A percentile compares a stretch with the other conserved stretches of the same genome.
Evolutionary conservation across 2,329 filamentous ascomycete genomes (phyloP).

Genomic region (Alternaria gaisen): DNA sequence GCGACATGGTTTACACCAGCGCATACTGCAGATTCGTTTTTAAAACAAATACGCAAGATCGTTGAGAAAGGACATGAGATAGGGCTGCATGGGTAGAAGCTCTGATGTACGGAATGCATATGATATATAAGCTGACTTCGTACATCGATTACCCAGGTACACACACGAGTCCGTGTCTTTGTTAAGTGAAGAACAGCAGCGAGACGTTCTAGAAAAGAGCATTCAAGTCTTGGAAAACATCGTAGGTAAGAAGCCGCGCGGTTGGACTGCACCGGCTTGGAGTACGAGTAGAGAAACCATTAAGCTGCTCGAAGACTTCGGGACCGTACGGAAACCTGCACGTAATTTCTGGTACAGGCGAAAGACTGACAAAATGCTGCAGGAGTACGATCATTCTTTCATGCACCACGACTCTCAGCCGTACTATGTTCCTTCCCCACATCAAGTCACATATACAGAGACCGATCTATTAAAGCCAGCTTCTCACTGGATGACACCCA

Average conservation of each 20-base stretch:
- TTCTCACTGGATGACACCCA: constrained; percentile 52
- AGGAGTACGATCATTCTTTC: constrained; percentile 62
- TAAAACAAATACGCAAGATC: constrained; percentile 57
- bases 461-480: constrained; percentile 46
- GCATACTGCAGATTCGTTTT: constrained; percentile 59
- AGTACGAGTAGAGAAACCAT: constrained; percentile 51
- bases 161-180: constrained; percentile 51
- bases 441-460: constrained; percentile 55
- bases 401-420: constrained; percentile 60
- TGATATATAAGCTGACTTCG: background rate
- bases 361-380: background rate
- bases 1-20: constrained; percentile 55
- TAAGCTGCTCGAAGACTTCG: constrained; percentile 53
- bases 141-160: constrained; percentile 36
- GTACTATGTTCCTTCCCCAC: constrained; percentile 46
- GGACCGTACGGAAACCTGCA: constrained; percentile 38
- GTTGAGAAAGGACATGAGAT: constrained; percentile 55
- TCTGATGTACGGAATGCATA: background rate
- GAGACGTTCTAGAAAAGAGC: constrained; percentile 50
- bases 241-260: constrained; percentile 52
- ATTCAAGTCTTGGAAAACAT: constrained; percentile 53
- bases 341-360: background rate
- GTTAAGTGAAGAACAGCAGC: constrained; percentile 54
- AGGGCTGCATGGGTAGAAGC: constrained; percentile 42
- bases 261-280: constrained; percentile 58